Base-by-base conservation (phyloP, 2,329 filamentous ascomycete species). In the Teratosphaeria zuluensis region DNA sequence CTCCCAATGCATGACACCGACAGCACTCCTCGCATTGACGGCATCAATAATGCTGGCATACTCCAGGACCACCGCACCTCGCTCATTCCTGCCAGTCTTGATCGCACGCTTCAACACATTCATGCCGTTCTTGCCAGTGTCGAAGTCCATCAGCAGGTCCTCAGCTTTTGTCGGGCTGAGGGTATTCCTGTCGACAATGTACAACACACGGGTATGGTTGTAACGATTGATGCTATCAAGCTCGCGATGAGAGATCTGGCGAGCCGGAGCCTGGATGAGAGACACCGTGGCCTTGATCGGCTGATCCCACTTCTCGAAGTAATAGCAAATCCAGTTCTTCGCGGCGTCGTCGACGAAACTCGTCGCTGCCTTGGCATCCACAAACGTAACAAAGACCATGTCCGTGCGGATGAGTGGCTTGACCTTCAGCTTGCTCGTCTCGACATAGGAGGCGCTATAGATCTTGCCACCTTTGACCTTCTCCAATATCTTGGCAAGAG, bases 401-500 rank as follows among this genome's bases (percentile, higher is more conserved):
- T 68, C 66, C 14, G 59, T 64, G 3, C 24, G 16, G 35, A 65
- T 63, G 11, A 58, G 53, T 11, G 64, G 65, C 6, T 28, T 56
- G 4, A 59, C 63, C 9, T 62, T 62, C 59, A 69, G 63, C 5
- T 57, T 55, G 1, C 54, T 57, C 1, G 63, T 67, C n/a, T 61
- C 58, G 55, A 63, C 24, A 51, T 62, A 61, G 32, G 33, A 56
- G 3, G 63, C 57, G 11, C 58, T 59, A 51, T 66, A 46, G 54
- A 70, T 57, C 14, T 53, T 60, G 32, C 65, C 64, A n/a, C 56
- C 56, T 12, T 38, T 53, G 56, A 69, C 57, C 4, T 57, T 59
- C n/a, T 63, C 60, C 24, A 69, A 62, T 14, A 69, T 57, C 3
- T 64, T 57, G 51, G 61, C 51, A 9, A 69, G 58, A 1, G 58